Base-by-base conservation (phyloP, 805 yeast genomes). In the Candida vartiovaarae region DNA sequence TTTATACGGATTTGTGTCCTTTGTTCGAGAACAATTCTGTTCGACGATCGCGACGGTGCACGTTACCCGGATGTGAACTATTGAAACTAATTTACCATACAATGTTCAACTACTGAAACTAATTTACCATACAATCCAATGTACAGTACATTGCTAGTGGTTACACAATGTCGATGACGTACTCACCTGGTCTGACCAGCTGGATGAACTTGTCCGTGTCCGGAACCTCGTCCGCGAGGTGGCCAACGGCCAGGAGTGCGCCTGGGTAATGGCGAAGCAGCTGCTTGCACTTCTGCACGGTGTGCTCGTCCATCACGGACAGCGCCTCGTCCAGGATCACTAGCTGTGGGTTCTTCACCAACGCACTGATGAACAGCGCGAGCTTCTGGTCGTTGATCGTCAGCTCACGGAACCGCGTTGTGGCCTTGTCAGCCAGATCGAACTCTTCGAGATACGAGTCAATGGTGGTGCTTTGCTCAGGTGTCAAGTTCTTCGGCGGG, bases 321-420 rank as follows among this genome's bases (percentile, higher is more conserved):
- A 91, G 78, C 0, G 98, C 95, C 66, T 91, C 99, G 62, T 91
- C 99, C 3, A 91, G 67, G 38, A 91, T 82, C 41, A 91, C 67
- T 1, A 91, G 65, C 39, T 77, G 75, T 0, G 99, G 99, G 49
- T 76, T 68, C 60, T 85, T 87, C 35, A 87, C 71, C 15, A 91
- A 57, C 2, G 96, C 83, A 44, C 99, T 70, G 25, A 89, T 64
- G 52, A 93, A 81, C 26, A 91, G 66, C 0, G 79, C 77, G 9
- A 87, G 62, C 57, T 91, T 91, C 62, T 91, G 98, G 46, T 83
- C 77, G 41, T 88, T 80, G 4, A 86, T 69, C 1, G 78, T 62
- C 25, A 87, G 62, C 4, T 78, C 78, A 11, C 66, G 59, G 57
- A 93, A 84, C 28, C 46, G 51, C 0, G 56, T 49, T 32, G 75